phyloP scores from a whole-genome alignment of 2,329 filamentous ascomycete genomes.

The Emmonsia crescens region DNA sequence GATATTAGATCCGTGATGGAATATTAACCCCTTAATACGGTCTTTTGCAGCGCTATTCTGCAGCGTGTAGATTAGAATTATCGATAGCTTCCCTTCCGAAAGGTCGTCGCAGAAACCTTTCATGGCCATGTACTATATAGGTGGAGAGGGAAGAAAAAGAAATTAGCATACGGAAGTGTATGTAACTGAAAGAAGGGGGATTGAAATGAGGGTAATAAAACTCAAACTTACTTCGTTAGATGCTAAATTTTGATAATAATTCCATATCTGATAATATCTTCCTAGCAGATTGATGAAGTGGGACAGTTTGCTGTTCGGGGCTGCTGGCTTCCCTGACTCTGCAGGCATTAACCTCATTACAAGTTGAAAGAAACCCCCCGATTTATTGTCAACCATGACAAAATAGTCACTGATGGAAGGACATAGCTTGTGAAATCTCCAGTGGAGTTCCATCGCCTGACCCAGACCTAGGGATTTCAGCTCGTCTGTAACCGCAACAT shows the following conservation, averaged over 20 bases:
- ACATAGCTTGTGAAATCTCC: constrained; percentile 12
- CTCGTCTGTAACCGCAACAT: constrained; percentile 12
- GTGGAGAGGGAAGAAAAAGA: neutral
- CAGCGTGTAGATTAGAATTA: constrained; percentile 11
- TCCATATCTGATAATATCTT: constrained; percentile 20
- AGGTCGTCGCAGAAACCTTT: constrained; percentile 36
- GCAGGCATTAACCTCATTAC: constrained; percentile 10
- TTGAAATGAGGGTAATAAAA: neutral
- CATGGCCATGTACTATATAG: constrained; percentile 22
- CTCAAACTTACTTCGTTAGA: constrained; percentile 12
- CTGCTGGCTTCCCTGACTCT: neutral
- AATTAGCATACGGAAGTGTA: neutral
- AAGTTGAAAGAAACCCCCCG: constrained; percentile 17
- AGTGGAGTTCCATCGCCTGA: constrained; percentile 17
- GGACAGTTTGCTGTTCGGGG: neutral
- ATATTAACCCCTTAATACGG: neutral
- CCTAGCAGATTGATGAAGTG: constrained; percentile 15
- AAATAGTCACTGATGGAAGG: constrained; percentile 18
- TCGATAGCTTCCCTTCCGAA: constrained; percentile 33
- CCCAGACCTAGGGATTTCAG: constrained; percentile 8
- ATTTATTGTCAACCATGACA: constrained; percentile 21
- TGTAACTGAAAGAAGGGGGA: neutral
- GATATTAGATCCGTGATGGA: neutral
- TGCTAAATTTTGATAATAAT: constrained; percentile 20
- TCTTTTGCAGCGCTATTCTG: neutral